Evolutionary conservation across 495 filamentous ascomycete genomes (phyloP).

Genomic region (Endocarpon pusillum): DNA sequence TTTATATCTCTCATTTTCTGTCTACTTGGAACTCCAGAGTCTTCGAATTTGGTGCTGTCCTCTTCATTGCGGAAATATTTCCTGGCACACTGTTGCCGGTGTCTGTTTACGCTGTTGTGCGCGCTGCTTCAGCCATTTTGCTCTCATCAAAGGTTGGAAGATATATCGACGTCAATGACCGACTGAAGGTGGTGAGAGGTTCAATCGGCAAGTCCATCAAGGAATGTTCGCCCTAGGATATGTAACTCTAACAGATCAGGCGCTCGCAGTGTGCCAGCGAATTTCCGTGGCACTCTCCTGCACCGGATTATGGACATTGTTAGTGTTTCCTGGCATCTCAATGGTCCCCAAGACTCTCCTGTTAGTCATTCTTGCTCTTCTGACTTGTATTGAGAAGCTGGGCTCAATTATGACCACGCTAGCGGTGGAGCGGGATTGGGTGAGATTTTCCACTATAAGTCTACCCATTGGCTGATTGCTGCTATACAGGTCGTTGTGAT

Average conservation of each 20-base stretch:
- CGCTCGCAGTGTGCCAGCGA: slow-evolving; percentile 21
- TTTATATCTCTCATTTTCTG: slow-evolving; percentile 44
- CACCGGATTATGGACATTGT: slow-evolving; percentile 10
- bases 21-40: slow-evolving; percentile 56
- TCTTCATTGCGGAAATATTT: slow-evolving; percentile 42
- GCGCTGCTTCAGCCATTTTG: slow-evolving; percentile 14
- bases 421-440: slow-evolving; percentile 52
- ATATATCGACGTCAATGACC: slow-evolving; percentile 26
- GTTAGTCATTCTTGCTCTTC: slow-evolving; percentile 26
- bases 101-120: slow-evolving; percentile 23
- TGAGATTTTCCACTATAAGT: slow-evolving; percentile 9
- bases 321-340: slow-evolving; percentile 4
- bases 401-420: slow-evolving; percentile 37
- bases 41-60: slow-evolving; percentile 48
- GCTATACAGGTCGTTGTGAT: neutral
- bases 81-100: slow-evolving; percentile 33
- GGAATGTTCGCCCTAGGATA: slow-evolving; percentile 13
- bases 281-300: slow-evolving; percentile 23
- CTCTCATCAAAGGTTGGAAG: slow-evolving; percentile 29
- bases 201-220: slow-evolving; percentile 29
- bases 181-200: slow-evolving; percentile 28
- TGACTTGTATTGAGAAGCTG: slow-evolving; percentile 43
- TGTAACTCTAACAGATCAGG: slow-evolving; percentile 1
- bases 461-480: neutral
- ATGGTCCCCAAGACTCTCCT: slow-evolving; percentile 13